phyloP scores from a whole-genome alignment of 2,329 filamentous ascomycete species.

The Penicillium sclerotigenum region DNA sequence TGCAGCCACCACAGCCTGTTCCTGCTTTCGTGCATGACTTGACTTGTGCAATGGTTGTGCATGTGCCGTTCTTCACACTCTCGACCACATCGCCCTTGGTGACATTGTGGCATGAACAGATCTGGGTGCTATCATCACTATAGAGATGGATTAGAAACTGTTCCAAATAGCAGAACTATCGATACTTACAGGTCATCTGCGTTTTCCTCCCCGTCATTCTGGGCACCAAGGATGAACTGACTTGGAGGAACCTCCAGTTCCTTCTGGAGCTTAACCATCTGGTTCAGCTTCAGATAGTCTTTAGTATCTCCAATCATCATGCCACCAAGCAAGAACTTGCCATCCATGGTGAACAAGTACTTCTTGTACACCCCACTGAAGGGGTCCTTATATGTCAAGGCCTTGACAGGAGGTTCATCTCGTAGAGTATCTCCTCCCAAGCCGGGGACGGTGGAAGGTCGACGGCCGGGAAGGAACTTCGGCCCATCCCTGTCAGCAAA shows the following conservation, averaged over 20 bases:
- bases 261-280: constrained; percentile 82
- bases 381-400: constrained; percentile 82
- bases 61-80: constrained; percentile 70
- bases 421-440: constrained; percentile 44
- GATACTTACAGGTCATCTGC: constrained; percentile 64
- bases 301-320: constrained; percentile 96
- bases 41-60: constrained; percentile 76
- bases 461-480: constrained; percentile 64
- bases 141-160: constrained; percentile 13
- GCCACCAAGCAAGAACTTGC: constrained; percentile 85
- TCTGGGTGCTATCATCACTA: constrained; percentile 74
- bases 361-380: constrained; percentile 91
- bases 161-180: not conserved
- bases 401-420: constrained; percentile 64
- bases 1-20: constrained; percentile 84
- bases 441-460: constrained; percentile 36
- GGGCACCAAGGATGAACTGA: constrained; percentile 77
- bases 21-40: constrained; percentile 91
- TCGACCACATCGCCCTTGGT: constrained; percentile 75
- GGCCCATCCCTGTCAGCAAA: constrained; percentile 86
- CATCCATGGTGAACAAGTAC: constrained; percentile 84
- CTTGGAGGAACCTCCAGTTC: constrained; percentile 72
- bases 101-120: constrained; percentile 92
- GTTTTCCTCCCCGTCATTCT: constrained; percentile 69
- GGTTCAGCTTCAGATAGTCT: constrained; percentile 85